These are phyloP conservation scores for Trichoderma simmonsii DNA, from an alignment of 2,329 filamentous ascomycete genomes.

Conservation along the genomic window DNA sequence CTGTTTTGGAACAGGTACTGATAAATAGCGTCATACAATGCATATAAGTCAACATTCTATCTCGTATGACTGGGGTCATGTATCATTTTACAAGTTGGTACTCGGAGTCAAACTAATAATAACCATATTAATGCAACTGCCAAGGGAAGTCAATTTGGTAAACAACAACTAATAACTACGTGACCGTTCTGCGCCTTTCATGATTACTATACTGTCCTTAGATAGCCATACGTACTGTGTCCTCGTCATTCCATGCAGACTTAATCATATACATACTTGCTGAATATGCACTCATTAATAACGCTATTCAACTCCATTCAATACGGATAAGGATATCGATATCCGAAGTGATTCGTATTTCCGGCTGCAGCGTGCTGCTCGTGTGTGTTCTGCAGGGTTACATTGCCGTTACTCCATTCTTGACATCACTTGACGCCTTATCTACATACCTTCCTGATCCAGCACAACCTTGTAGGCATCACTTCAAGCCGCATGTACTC, in stretches of 20 bases:
- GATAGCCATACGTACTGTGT: too few relatives aligned
- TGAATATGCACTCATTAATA: not conserved
- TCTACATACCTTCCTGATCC: not conserved
- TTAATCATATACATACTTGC: not conserved
- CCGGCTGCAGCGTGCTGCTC: not conserved
- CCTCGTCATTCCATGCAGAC: not conserved
- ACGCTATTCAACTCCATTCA: not conserved
- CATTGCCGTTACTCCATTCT: not conserved
- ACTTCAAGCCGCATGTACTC: not conserved
- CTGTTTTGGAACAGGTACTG: not conserved
- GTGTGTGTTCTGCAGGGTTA: not conserved
- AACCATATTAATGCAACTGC: too few relatives aligned
- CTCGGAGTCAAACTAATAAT: not conserved
- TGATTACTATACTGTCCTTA: too few relatives aligned
- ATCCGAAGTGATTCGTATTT: not conserved
- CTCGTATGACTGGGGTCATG: not conserved
- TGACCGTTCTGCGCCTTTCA: not conserved
- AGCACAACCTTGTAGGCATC: not conserved
- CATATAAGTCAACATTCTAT: not conserved
- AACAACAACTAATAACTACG: not conserved
- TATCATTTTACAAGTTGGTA: not conserved
- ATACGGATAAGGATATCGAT: not conserved
- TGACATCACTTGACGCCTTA: constrained; percentile 3
- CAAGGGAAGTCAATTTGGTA: too few relatives aligned
- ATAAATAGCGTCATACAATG: not conserved